Evolutionary conservation across 805 yeast genomes (phyloP).

Genomic region (Naumovozyma baii): DNA sequence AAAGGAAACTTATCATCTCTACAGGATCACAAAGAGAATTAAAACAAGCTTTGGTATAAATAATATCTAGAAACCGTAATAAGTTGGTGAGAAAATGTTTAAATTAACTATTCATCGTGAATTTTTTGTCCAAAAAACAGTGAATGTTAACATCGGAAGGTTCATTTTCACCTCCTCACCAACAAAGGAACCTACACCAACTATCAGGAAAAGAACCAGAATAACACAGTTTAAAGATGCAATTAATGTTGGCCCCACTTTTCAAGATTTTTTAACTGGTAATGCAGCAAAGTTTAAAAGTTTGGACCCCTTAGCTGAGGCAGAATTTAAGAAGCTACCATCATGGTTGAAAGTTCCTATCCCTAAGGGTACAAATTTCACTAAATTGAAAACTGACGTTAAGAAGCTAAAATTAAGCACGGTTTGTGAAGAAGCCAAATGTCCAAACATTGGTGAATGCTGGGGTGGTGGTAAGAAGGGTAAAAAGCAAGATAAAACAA

Average conservation of each 20-base stretch:
- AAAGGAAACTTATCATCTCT: not conserved
- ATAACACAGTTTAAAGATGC: slow-evolving; percentile 57
- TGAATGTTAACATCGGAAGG: not conserved
- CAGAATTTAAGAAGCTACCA: slow-evolving; percentile 70
- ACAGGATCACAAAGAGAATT: not conserved
- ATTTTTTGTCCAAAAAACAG: no score
- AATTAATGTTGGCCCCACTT: slow-evolving; percentile 79
- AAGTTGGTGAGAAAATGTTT: not conserved
- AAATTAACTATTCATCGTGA: no score
- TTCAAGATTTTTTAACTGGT: slow-evolving; percentile 82
- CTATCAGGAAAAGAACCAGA: slow-evolving; percentile 32
- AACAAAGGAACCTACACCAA: slow-evolving; percentile 1
- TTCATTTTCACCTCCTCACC: not conserved
- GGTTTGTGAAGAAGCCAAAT: slow-evolving; percentile 96
- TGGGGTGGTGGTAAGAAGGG: slow-evolving; percentile 78
- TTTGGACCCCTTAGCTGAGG: slow-evolving; percentile 69
- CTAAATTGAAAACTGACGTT: slow-evolving; percentile 73
- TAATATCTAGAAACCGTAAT: no score
- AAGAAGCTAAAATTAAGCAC: slow-evolving; percentile 84
- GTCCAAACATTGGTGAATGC: slow-evolving; percentile 99
- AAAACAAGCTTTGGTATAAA: no score
- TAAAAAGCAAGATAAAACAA: slow-evolving; percentile 39
- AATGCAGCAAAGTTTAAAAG: slow-evolving; percentile 50
- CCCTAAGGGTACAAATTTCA: slow-evolving; percentile 86
- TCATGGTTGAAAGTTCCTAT: slow-evolving; percentile 91